Percentiles rank a stretch among this genome's conserved stretches.
Evolutionary conservation across 2,329 filamentous ascomycete species (phyloP).

Genomic region (Trichoderma sp.): DNA sequence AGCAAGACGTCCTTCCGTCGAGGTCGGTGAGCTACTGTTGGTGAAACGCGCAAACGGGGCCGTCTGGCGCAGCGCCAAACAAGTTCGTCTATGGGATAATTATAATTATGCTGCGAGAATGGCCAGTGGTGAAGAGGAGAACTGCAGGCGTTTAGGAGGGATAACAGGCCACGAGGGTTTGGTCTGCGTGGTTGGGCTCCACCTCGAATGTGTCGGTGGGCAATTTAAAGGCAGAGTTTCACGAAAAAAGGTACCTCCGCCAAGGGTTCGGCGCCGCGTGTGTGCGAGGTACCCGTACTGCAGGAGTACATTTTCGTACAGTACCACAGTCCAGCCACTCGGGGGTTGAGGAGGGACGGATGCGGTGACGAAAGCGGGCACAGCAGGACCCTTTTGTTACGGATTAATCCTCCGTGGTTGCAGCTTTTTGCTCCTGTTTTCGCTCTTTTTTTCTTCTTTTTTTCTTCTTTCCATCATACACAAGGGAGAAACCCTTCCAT

Average conservation of each 20-base stretch:
- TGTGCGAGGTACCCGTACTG: conserved; percentile 11
- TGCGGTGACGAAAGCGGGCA: conserved; percentile 13
- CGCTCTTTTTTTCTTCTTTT: not conserved
- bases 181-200: conserved; percentile 17
- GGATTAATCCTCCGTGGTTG: not conserved
- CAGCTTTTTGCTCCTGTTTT: not conserved
- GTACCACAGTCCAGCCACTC: conserved; percentile 1
- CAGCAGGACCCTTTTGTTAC: not conserved
- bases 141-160: conserved; percentile 15
- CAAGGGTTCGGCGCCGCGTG: not conserved
- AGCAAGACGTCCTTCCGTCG: not conserved
- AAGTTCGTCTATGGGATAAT: conserved; percentile 2
- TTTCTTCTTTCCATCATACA: not conserved
- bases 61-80: conserved; percentile 9
- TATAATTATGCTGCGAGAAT: conserved; percentile 11
- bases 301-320: conserved; percentile 9
- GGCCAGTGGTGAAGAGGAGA: conserved; percentile 17
- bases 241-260: conserved; percentile 6
- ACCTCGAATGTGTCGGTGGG: conserved; percentile 17
- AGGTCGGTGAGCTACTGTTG: conserved; percentile 14
- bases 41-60: conserved; percentile 12
- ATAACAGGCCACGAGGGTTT: conserved; percentile 20
- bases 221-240: conserved; percentile 12
- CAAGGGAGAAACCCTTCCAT: not conserved
- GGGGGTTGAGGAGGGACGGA: not conserved